Base-by-base conservation (phyloP, 2,329 filamentous ascomycete species). In the Endoconidiophora polonica region DNA sequence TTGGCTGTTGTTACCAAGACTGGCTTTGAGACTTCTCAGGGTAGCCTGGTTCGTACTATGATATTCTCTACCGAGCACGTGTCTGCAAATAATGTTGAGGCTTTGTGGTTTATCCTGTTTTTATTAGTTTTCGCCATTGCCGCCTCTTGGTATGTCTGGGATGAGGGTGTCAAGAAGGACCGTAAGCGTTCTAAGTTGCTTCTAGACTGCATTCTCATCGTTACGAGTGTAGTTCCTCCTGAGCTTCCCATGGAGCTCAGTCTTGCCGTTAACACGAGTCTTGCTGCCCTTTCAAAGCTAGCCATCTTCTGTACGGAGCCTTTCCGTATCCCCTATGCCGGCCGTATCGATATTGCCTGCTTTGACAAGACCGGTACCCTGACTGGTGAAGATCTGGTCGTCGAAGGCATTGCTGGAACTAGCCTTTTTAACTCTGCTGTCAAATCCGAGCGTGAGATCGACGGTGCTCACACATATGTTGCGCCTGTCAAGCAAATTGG, bases 241-340 rank as follows among this genome's bases (percentile, higher is more conserved):
- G 91, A 98, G 67, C 71, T 98, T 55, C 91, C 91, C 10, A 98
- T 98, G 91, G 93, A 98, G 62, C 76, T 98, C 48, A 94, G 85
- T 66, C 71, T 98, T 59, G 93, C 93, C 44, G 93, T 98, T 63
- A 98, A 98, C 69, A 98, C 91, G 10, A 94, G 86, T 73, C 69
- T 98, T 64, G 88, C 91, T 46, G 90, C 91, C 24, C 72, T 98
- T 37, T 93, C 88, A 66, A 93, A 90, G 65, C 90, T 82, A 58
- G 91, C 93, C 54, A 98, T 98, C 59, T 98, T 94, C 72, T 98
- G 91, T 63, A 98, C 91, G 2, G 93, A 98, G 64, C 91, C 91
- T 24, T 98, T 98, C 78, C 82, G 91, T 51, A 98, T 98, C 59
- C 93, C 93, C 0, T 96, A 84, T 58, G 93, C 88, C 57, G 91